A percentile compares a stretch with the other conserved stretches of the same genome.
Conservation (phyloP, 352 stramenopile genomes). For the Globisporangium emineosum region DNA sequence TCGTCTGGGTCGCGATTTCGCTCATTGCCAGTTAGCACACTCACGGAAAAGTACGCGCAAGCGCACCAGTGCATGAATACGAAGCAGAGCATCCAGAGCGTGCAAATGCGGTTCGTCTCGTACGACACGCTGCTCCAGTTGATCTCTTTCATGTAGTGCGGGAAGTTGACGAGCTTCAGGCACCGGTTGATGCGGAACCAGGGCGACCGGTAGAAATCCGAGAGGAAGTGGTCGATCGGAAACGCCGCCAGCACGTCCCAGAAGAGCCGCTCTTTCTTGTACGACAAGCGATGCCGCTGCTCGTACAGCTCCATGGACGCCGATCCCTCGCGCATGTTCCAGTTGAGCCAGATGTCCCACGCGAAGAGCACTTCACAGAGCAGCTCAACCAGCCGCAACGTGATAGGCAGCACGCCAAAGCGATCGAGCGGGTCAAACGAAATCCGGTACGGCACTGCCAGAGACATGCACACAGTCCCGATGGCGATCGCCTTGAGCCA, state of each 20-base stretch:
- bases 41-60: constrained; percentile 41
- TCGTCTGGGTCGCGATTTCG: neutral
- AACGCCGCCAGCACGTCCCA: constrained; percentile 42
- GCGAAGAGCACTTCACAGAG: constrained; percentile 44
- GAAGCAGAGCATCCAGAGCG: constrained; percentile 39
- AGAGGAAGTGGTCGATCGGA: constrained; percentile 54
- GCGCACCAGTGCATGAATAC: constrained; percentile 53
- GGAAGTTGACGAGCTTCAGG: constrained; percentile 50
- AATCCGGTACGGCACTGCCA: constrained; percentile 56
- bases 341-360: constrained; percentile 63
- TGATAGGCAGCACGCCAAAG: constrained; percentile 19
- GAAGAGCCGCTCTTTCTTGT: constrained; percentile 32
- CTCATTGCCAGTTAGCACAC: constrained; percentile 6
- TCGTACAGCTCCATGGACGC: constrained; percentile 58
- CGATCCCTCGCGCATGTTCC: constrained; percentile 49
- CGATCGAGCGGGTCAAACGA: constrained; percentile 39
- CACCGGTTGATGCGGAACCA: constrained; percentile 46
- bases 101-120: constrained; percentile 42
- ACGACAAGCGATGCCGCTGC: constrained; percentile 32
- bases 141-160: constrained; percentile 53
- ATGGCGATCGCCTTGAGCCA: constrained; percentile 46
- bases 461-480: constrained; percentile 38
- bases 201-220: constrained; percentile 43
- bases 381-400: constrained; percentile 30
- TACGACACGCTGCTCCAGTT: constrained; percentile 49